Evolutionary conservation across 345 rosid species (phyloP).

Genomic region (Microthlaspi erraticum): DNA sequence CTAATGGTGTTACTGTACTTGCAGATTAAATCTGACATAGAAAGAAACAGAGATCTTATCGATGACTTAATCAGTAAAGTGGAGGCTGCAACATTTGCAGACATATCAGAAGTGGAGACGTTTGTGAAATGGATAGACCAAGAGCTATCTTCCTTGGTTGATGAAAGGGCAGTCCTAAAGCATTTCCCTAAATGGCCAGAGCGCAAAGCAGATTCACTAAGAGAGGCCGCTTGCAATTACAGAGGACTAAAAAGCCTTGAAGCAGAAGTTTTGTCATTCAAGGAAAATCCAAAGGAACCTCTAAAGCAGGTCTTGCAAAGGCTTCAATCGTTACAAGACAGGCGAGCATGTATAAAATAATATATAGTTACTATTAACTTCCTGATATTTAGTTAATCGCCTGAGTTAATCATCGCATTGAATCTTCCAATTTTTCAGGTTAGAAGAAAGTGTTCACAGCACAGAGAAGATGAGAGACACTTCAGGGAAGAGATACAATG

Average conservation of each 20-base stretch:
- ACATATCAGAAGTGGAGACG: constrained; percentile 72
- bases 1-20: constrained; percentile 23
- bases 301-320: constrained; percentile 51
- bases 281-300: constrained; percentile 65
- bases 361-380: constrained; percentile 35
- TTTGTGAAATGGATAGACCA: constrained; percentile 86
- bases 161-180: constrained; percentile 96
- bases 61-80: constrained; percentile 69
- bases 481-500: constrained; percentile 71
- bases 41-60: constrained; percentile 71
- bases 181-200: constrained; percentile 96
- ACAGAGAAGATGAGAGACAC: constrained; percentile 70
- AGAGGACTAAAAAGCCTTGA: constrained; percentile 65
- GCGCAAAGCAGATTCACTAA: constrained; percentile 77
- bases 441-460: constrained; percentile 69
- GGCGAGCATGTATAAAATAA: constrained; percentile 79
- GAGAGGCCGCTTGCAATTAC: constrained; percentile 88
- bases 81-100: constrained; percentile 63
- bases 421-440: constrained; percentile 53
- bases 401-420: constrained; percentile 39
- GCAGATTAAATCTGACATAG: constrained; percentile 91
- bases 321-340: constrained; percentile 87
- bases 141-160: constrained; percentile 78
- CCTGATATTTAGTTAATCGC: constrained; percentile 4
- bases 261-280: constrained; percentile 63